These are phyloP conservation scores for Andrographis paniculata DNA, from an alignment of 305 asterid genomes.

Conservation along the genomic window DNA sequence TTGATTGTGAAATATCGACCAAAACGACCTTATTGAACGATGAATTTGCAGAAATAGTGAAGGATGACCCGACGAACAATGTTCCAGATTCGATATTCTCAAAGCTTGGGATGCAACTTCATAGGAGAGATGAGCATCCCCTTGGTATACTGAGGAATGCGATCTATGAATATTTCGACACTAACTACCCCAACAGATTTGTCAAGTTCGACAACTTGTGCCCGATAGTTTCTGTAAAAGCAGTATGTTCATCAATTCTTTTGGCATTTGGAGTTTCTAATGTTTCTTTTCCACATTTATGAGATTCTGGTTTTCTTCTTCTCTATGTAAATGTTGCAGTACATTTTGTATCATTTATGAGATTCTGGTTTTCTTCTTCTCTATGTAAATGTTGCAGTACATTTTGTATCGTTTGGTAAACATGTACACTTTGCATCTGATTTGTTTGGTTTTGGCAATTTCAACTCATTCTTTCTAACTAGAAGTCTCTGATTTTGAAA, in stretches of 20 bases:
- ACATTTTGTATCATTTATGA: too few species aligned
- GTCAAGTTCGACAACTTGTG: slow-evolving; percentile 61
- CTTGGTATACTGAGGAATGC: slow-evolving; percentile 78
- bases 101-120: slow-evolving; percentile 83
- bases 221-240: slow-evolving; percentile 60
- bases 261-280: not conserved
- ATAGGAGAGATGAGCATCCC: slow-evolving; percentile 74
- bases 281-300: not conserved
- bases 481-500: not conserved
- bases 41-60: slow-evolving; percentile 53
- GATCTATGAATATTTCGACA: slow-evolving; percentile 62
- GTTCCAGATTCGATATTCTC: slow-evolving; percentile 69
- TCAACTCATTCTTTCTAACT: not conserved
- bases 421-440: not conserved
- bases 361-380: too few species aligned
- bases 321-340: too few species aligned
- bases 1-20: slow-evolving; percentile 1
- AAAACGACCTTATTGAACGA: not conserved
- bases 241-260: slow-evolving; percentile 26
- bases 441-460: not conserved
- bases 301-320: too few species aligned
- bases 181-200: slow-evolving; percentile 52
- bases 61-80: slow-evolving; percentile 76
- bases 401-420: too few species aligned
- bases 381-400: too few species aligned